Conservation (phyloP, 1,139 yeast genomes). For the Hanseniaspora gamundiae region DNA sequence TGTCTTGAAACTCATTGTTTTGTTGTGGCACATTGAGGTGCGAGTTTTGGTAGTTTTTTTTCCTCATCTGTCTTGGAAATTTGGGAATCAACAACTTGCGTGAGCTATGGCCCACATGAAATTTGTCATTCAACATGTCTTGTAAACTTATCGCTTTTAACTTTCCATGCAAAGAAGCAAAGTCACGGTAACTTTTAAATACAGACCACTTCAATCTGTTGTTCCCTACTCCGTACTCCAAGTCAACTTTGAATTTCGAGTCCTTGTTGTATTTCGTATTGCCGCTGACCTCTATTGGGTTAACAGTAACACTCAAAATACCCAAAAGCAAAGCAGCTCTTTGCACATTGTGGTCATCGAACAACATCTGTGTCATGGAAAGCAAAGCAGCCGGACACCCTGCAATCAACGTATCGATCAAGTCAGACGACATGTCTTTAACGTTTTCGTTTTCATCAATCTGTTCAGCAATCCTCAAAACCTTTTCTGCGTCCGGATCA, state of each 20-base stretch:
- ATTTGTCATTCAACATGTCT: conserved; percentile 17
- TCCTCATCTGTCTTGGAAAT: conserved; percentile 18
- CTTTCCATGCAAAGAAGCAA: conserved; percentile 54
- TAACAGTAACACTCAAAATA: conserved; percentile 53
- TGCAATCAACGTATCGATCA: conserved; percentile 50
- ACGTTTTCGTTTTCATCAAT: neutral
- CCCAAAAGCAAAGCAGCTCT: conserved; percentile 75
- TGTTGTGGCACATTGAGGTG: neutral
- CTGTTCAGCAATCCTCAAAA: neutral
- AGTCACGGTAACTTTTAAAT: conserved; percentile 58
- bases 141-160: conserved; percentile 43
- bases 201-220: conserved; percentile 74
- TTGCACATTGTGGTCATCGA: conserved; percentile 66
- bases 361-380: conserved; percentile 60
- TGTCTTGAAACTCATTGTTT: neutral
- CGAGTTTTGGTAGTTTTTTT: neutral
- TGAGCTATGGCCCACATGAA: conserved; percentile 15
- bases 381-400: conserved; percentile 77
- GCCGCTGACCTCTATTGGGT: conserved; percentile 24
- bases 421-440: conserved; percentile 13
- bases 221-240: conserved; percentile 85
- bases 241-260: conserved; percentile 44
- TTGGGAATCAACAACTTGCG: conserved; percentile 11
- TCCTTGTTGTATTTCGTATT: conserved; percentile 7
- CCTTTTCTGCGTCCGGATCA: conserved; percentile 1